Percentiles rank a stretch among this genome's conserved stretches.
These are phyloP conservation scores for Fusarium sp. DNA, from an alignment of 2,329 filamentous ascomycete species.

Conservation along the genomic window DNA sequence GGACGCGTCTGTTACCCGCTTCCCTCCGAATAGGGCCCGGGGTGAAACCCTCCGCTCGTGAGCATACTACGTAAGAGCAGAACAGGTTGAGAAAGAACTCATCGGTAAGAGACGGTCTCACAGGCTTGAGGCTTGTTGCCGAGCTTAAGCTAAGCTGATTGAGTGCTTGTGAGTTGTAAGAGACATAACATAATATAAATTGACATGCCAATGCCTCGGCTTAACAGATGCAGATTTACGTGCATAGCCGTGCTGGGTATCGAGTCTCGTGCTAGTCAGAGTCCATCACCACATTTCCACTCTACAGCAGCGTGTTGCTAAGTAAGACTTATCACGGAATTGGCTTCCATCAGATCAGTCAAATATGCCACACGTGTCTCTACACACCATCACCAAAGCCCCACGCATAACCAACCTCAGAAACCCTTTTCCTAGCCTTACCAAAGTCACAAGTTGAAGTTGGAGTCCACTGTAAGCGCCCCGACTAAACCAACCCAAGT, in stretches of 20 bases:
- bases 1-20: no score
- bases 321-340: no score
- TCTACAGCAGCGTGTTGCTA: background rate
- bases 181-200: background rate
- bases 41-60: slow-evolving; percentile 3
- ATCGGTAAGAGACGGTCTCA: background rate
- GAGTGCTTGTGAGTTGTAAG: background rate
- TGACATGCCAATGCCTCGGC: slow-evolving; percentile 8
- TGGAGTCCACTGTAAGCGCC: slow-evolving; percentile 30
- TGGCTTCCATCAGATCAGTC: slow-evolving; percentile 4
- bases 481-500: background rate
- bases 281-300: background rate
- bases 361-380: slow-evolving; percentile 38
- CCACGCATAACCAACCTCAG: background rate
- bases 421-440: no score
- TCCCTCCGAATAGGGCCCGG: background rate
- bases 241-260: slow-evolving; percentile 4
- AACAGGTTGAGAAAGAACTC: background rate
- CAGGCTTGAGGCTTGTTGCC: background rate
- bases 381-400: slow-evolving; percentile 5
- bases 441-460: background rate
- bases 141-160: background rate
- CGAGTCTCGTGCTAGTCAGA: background rate
- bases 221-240: slow-evolving; percentile 17
- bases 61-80: background rate